Base-by-base conservation (phyloP, 2,329 filamentous ascomycete species). In the Calonectria hongkongensis region DNA sequence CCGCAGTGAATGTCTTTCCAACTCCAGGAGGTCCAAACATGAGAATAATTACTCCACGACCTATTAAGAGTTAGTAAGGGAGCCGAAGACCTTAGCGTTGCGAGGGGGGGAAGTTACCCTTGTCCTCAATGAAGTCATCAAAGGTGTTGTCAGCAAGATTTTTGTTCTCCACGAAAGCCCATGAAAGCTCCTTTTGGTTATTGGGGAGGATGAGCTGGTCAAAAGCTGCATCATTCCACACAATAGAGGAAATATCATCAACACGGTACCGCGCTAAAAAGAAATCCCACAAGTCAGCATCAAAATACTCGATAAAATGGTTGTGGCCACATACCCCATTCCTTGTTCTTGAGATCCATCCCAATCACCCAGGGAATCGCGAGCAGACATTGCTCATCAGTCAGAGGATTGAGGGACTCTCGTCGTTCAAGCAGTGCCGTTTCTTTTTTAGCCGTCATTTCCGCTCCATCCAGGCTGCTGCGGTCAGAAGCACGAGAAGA, bases 1-100 rank as follows among this genome's bases (percentile, higher is more conserved):
- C 79, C 21, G 79, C 79, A 3, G 80, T 81, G 2, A 76, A 76
- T 0, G 79, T 81, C 58, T 82, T 82, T 3, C 80, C 80, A 13
- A 81, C 79, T 7, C 79, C 79, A 0, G 79, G 79, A 7, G 75
- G 80, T 3, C 79, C 81, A 43, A 80, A 80, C 8, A 82, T 73
- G 9, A 82, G 75, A 10, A 82, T 76, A 2, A 82, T 79, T 21
- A 79, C 73, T 0, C 81, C 80, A 7, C 58, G 47, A 9, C 64
- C 69, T 71, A 18, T 47, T 6, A 1, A 43, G 21, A 30, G 12
- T 39, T 33, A 58, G 64, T 33, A 27, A 47, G 16, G 4, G 33
- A 36, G 33, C 2, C 18, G 4, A 18, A n/a, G 10, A 41, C 4
- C 5, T 4, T 21, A 13, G 28, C 7, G 5, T 12, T 2, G n/a